Percentiles rank a stretch among this genome's conserved stretches.
phyloP scores from a whole-genome alignment of 768 basidiomycete genomes.

The Pleurotus pulmonarius region DNA sequence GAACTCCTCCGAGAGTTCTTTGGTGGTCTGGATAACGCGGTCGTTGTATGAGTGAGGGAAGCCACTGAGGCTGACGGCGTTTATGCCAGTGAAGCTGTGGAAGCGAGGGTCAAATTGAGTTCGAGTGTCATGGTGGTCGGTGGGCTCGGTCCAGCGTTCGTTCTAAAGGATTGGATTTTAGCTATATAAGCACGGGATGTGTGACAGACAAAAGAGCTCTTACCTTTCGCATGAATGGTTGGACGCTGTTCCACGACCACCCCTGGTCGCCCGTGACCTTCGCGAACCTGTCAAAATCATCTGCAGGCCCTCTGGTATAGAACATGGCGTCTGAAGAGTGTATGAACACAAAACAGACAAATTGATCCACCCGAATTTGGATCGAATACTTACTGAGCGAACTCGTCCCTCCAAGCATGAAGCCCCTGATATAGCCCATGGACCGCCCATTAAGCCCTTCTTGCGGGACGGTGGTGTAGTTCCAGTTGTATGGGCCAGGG shows the following conservation, averaged over 20 bases:
- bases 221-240: constrained; percentile 21
- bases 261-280: constrained; percentile 19
- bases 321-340: constrained; percentile 19
- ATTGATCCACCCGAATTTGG: not conserved
- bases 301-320: constrained; percentile 20
- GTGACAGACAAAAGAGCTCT: not conserved
- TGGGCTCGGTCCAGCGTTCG: constrained; percentile 21
- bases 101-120: constrained; percentile 22
- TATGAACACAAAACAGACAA: constrained; percentile 11
- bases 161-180: constrained; percentile 15
- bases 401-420: constrained; percentile 15
- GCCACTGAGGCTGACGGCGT: constrained; percentile 19
- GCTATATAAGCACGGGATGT: not conserved
- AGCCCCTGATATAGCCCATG: constrained; percentile 14
- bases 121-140: constrained; percentile 22
- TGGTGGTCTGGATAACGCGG: constrained; percentile 18
- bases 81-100: constrained; percentile 22
- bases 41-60: constrained; percentile 15
- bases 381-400: constrained; percentile 14
- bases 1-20: constrained; percentile 17
- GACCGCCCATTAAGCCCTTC: constrained; percentile 9
- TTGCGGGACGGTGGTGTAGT: constrained; percentile 18
- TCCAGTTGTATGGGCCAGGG: constrained; percentile 12
- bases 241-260: constrained; percentile 24
- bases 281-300: constrained; percentile 22